A percentile compares a stretch with the other conserved stretches of the same genome.
These are phyloP conservation scores for Rhazya stricta DNA, from an alignment of 257 asterid genomes.

Conservation along the genomic window DNA sequence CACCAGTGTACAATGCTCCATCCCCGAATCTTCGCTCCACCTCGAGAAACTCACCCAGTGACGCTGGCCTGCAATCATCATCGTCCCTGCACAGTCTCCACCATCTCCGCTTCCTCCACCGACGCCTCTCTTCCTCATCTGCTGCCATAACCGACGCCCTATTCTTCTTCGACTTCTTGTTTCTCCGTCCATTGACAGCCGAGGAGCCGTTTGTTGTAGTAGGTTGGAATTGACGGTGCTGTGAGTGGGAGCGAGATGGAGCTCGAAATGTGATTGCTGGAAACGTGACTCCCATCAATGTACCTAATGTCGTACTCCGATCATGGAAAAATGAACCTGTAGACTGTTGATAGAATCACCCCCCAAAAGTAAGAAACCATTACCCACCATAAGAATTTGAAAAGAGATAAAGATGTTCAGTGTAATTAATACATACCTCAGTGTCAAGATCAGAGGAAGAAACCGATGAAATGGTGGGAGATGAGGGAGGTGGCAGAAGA, in stretches of 20 bases:
- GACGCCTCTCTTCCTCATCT: slow-evolving; percentile 35
- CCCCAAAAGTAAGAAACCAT: background rate
- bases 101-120: slow-evolving; percentile 70
- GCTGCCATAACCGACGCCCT: slow-evolving; percentile 12
- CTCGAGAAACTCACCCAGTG: slow-evolving; percentile 77
- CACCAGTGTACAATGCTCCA: slow-evolving; percentile 31
- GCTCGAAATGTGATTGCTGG: slow-evolving; percentile 66
- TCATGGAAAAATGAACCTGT: slow-evolving; percentile 98
- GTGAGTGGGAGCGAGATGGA: slow-evolving; percentile 51
- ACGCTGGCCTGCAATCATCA: slow-evolving; percentile 53
- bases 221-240: slow-evolving; percentile 37
- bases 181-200: slow-evolving; percentile 32
- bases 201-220: slow-evolving; percentile 25
- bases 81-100: slow-evolving; percentile 83
- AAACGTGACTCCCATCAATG: slow-evolving; percentile 79
- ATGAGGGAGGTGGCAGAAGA: slow-evolving; percentile 52
- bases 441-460: slow-evolving; percentile 98
- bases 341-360: slow-evolving; percentile 48
- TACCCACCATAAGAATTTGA: background rate
- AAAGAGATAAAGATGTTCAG: too few relatives aligned
- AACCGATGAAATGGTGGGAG: slow-evolving; percentile 76
- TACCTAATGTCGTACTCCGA: slow-evolving; percentile 79
- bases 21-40: slow-evolving; percentile 84
- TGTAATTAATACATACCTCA: slow-evolving; percentile 51
- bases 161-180: slow-evolving; percentile 43